Percentiles rank a stretch among this genome's conserved stretches.
phyloP scores from a whole-genome alignment of 306 rosid genomes.

The Sindora glabra region DNA sequence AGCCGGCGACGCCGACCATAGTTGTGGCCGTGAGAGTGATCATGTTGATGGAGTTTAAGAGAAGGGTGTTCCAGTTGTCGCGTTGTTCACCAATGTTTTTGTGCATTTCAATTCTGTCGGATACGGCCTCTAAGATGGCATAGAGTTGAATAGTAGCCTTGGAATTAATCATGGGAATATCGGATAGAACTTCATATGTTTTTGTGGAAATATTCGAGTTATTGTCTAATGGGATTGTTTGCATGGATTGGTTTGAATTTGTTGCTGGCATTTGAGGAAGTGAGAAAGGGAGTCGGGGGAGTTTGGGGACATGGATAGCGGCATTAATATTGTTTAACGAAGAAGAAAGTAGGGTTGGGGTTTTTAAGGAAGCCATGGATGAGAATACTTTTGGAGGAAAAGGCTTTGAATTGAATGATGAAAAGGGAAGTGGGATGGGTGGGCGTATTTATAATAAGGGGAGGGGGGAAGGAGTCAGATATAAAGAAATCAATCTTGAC shows the following conservation, averaged over 20 bases:
- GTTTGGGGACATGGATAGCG: conserved; percentile 32
- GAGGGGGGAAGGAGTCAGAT: no score
- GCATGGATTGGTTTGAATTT: conserved; percentile 2
- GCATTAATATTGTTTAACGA: conserved; percentile 19
- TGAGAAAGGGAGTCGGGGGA: conserved; percentile 12
- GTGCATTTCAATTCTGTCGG: conserved; percentile 59
- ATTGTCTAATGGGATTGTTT: background rate
- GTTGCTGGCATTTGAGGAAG: conserved; percentile 5
- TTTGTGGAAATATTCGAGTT: background rate
- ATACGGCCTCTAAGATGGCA: conserved; percentile 37
- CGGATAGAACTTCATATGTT: background rate
- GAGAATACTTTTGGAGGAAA: background rate
- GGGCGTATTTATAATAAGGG: no score
- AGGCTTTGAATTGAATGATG: no score
- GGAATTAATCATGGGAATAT: background rate
- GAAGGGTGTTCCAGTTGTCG: conserved; percentile 53
- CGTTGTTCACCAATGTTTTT: conserved; percentile 41
- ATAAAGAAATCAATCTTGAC: no score
- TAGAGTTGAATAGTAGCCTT: conserved; percentile 25
- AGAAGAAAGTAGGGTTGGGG: conserved; percentile 18
- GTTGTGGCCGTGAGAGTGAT: conserved; percentile 59
- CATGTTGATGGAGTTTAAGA: conserved; percentile 50
- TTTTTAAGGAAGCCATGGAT: conserved; percentile 31
- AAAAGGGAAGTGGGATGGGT: no score
- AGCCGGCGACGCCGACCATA: conserved; percentile 34